Evolutionary conservation across 148 eudicot species (phyloP).

Genomic region (Euryodendron excelsum): DNA sequence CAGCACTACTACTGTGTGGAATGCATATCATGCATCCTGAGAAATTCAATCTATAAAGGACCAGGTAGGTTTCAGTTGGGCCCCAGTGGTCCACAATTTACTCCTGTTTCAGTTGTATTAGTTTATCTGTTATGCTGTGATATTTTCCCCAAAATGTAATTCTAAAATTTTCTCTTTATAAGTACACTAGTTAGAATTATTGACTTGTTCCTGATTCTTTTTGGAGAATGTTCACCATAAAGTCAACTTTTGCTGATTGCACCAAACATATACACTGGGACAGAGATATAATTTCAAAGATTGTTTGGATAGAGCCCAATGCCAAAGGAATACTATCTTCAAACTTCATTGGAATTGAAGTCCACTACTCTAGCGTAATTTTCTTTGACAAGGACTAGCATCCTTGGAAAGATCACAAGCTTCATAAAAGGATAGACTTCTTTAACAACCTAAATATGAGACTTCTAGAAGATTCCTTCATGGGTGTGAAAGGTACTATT

Average conservation of each 20-base stretch:
- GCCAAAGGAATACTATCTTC: not conserved
- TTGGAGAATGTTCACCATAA: not conserved
- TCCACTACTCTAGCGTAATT: not conserved
- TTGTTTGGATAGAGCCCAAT: not conserved
- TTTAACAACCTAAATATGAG: not conserved
- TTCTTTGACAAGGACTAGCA: not conserved
- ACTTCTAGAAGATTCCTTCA: not conserved
- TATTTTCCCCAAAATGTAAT: not conserved
- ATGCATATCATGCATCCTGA: slow-evolving; percentile 1
- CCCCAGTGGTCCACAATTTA: not conserved
- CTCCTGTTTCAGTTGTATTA: not conserved
- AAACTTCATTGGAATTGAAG: not conserved
- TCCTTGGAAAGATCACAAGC: not conserved
- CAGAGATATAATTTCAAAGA: not conserved
- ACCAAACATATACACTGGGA: not conserved
- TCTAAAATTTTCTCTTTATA: not conserved
- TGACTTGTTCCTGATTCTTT: not conserved
- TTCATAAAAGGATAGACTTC: not conserved
- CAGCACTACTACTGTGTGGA: not conserved
- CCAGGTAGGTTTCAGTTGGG: not conserved
- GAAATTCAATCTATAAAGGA: not conserved
- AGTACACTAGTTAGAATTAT: not conserved
- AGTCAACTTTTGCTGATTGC: not conserved
- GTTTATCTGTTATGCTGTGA: not conserved
- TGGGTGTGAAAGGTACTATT: not conserved